Base-by-base conservation (phyloP, 495 filamentous ascomycete genomes). In the Talaromyces stipitatus region DNA sequence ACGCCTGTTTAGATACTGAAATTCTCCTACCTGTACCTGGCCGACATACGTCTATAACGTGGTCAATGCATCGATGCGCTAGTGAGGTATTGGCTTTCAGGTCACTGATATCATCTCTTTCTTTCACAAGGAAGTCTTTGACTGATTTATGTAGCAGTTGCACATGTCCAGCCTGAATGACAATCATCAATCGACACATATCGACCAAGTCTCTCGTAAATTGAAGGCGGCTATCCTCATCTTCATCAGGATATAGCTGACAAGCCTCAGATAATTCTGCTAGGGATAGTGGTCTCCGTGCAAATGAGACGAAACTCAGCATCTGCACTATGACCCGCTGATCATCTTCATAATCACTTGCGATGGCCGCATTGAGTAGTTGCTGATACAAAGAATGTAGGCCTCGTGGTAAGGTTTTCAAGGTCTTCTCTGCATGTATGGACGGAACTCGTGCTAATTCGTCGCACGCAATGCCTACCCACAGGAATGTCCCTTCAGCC, bases 401-500 rank as follows among this genome's bases (percentile, higher is more conserved):
- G 1, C 51, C 57, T 10, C 14, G 48, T 23, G 64, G 57, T n/a
- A 60, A 20, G 1, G 1, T 41, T 46, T 53, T 18, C 12, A 66
- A 30, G 3, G 28, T 51, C n/a, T 56, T 29, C n/a, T 63, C 18
- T 3, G 52, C 60, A 16, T 60, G 11, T 26, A 30, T 56, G 0
- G 57, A 53, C 1, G n/a, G 57, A 3, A 57, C 30, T 5, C 38
- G 6, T 12, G 5, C 20, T 24, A 66, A 33, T 26, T 63, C 59
- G 2, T 28, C 22, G 30, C 55, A 63, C 12, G 57, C 64, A 38
- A 66, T 61, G 0, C 62, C 66, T 30, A 69, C 55, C 66, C 66
- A 69, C 6, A 66, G 52, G 45, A 69, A 69, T n/a, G 62, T 69
- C 20, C 66, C 66, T 36, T 62, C 64, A 0, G 64, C 62, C 41